Base-by-base conservation (phyloP, 345 rosid genomes). In the Hibiscus mutabilis region DNA sequence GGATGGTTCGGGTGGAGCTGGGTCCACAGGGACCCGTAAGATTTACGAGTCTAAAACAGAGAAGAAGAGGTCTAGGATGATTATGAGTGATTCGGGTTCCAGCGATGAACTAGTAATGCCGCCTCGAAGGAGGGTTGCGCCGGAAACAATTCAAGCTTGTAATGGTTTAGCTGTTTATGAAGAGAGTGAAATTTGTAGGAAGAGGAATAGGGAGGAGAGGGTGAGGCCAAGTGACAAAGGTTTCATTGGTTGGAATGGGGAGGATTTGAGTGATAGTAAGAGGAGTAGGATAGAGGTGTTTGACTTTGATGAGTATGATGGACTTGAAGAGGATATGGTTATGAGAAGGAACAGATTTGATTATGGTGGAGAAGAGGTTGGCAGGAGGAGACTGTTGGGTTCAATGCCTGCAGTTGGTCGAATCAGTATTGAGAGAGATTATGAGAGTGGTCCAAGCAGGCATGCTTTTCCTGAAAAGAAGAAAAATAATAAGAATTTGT, bases 241-340 rank as follows among this genome's bases (percentile, higher is more conserved):
- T 73, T 62, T 75, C 62, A 71, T 73, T 51, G 82, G 77, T 66
- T 78, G 87, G 79, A 82, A 74, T 70, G 84, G 77, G 16, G 82
- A 76, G 66, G 80, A 61, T 67, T 74, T 81, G 33, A 84, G 81
- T 80, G 88, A 72, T 24, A 73, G 77, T 74, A 87, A 85, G 82
- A 49, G 84, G 84, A 84, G 77, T 58, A 86, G 76, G 79, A 80
- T 95, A 69, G 97, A 85, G 73, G 92, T 92, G 65, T 90, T 83
- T 78, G 96, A 92, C 51, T 92, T 90, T 80, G 88, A 92, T 70
- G 94, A 89, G 74, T 90, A 92, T 74, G 92, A 95, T 73, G 95
- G 88, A 69, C 75, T 74, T 68, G 88, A 86, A 40, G 81, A 66
- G 58, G 88, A 79, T 4, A 69, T 74, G 81, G 64, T 81, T 76